Conservation (phyloP, 306 rosid species). For the Lathyrus oleraceus region DNA sequence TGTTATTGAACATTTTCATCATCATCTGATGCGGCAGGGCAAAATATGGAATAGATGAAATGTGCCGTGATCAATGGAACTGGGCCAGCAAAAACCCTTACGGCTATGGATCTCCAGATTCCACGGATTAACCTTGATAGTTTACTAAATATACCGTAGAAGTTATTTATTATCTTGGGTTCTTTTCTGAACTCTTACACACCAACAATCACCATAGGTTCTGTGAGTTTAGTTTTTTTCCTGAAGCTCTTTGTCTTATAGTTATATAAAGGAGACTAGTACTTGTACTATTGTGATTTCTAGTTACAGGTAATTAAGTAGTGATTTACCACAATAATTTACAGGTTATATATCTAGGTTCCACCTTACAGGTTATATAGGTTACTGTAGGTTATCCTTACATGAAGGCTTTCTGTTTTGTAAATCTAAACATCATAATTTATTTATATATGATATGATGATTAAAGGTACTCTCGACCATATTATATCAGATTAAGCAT, state of each 20-base stretch:
- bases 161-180: conserved; percentile 3
- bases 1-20: background rate
- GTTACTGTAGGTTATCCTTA: conserved; percentile 14
- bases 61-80: conserved; percentile 99
- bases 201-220: conserved; percentile 43
- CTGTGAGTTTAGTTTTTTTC: conserved; percentile 40
- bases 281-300: conserved; percentile 36
- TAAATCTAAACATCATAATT: conserved; percentile 33
- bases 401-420: conserved; percentile 41
- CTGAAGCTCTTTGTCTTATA: conserved; percentile 4
- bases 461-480: too few relatives aligned
- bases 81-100: conserved; percentile 98
- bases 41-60: conserved; percentile 78
- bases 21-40: conserved; percentile 60
- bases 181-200: conserved; percentile 33
- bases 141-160: conserved; percentile 9
- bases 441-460: conserved; percentile 4
- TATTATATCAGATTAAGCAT: too few relatives aligned
- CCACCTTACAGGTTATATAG: conserved; percentile 22
- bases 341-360: conserved; percentile 31
- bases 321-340: conserved; percentile 40
- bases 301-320: conserved; percentile 44
- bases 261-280: conserved; percentile 30
- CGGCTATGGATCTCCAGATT: conserved; percentile 66
- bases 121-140: conserved; percentile 35